Evolutionary conservation across 2,329 filamentous ascomycete genomes (phyloP), one percentile per base, ranked within the genome.

Genomic region (Cladosporium halotolerans): DNA sequence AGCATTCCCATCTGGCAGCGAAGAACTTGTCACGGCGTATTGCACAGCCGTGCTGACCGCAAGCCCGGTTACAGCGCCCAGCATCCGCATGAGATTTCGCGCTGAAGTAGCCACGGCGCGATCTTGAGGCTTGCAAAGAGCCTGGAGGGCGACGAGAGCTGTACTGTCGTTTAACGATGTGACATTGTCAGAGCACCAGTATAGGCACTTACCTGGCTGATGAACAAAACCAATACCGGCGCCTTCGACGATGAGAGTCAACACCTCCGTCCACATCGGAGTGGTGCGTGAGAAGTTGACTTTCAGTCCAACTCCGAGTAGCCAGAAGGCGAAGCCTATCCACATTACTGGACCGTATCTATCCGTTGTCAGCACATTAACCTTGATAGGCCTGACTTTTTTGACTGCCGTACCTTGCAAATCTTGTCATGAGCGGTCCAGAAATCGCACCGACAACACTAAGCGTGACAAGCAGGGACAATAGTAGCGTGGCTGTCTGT

Each of bases 401-500:
- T 28, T 5, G 23, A 28, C 4, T 28, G 18, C 14, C 36, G 3
- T 44, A 51, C 40, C 32, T 51, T 23, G 48, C 48, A 43, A 51
- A 44, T 18, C 38, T 51, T 9, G 48, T 51, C 48, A 51, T 51
- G 13, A 44, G 31, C 32, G 48, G 48, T 2, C 48, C 48, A 7
- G 48, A 51, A 32, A 51, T 18, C 6, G 39, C 18, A 3, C 48
- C 48, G n/a, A 40, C 48, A 11, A 36, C 48, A 31, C 39, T 44
- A 10, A 51, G 48, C 3, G 48, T 51, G 9, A 51, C 39, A 9
- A 51, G 40, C 32, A 51, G 18, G 7, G 72, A 71, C 6, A 74
- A 60, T 31, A 70, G 56, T 13, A 69, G 60, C 1, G 74, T 65
- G 4, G 72, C 73, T 46, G 69, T 71, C 54, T 69, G 64, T 2